Evolutionary conservation across 768 basidiomycete genomes (phyloP), one percentile per base, ranked within the genome.

Genomic region (Termitomyces sp.): DNA sequence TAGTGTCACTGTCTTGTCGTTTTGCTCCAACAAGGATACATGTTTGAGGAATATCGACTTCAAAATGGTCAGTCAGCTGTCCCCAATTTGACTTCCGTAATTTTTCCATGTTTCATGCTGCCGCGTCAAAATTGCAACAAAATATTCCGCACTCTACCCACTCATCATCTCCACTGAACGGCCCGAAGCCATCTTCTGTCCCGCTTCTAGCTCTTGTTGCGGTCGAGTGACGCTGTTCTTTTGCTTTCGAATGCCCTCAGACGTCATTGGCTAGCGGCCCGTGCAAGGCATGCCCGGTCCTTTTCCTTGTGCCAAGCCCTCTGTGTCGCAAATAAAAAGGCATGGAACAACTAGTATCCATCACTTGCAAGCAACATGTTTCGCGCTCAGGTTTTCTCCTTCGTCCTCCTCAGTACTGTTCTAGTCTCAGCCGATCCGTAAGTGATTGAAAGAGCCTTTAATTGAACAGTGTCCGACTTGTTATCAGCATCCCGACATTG

Each of bases 111-210:
- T 33, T 54, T 58, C 48, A 54, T 41, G 44, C 51, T 37, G 51
- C 31, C 70, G 59, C 66, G 72, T 55, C 67, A 70, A 34, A 18
- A 46, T 48, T 13, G n/a, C 16, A 39, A 39, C 51, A n/a, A n/a
- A 29, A 7, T 52, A 6, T n/a, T 37, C 51, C 51, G 18, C 26
- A 41, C 6, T 26, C 51, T n/a, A 20, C 37, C 26, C 13, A 26
- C 20, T 52, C 37, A 39, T 39, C 37, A 15, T 41, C 51, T 15
- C 1, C 37, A 15, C n/a, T 41, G 36, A 51, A 26, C 42, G 41
- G 50, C 16, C 42, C 49, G 28, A 31, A 29, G 56, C 54, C 67
- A 70, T 37, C 37, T 10, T 36, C 70, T 61, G 63, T 70, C 59
- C 68, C 72, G 65, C 69, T 72, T 48, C 20, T 42, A 28, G 54